Evolutionary conservation across 495 filamentous ascomycete species (phyloP).

Genomic region (Annulohypoxylon bovei): DNA sequence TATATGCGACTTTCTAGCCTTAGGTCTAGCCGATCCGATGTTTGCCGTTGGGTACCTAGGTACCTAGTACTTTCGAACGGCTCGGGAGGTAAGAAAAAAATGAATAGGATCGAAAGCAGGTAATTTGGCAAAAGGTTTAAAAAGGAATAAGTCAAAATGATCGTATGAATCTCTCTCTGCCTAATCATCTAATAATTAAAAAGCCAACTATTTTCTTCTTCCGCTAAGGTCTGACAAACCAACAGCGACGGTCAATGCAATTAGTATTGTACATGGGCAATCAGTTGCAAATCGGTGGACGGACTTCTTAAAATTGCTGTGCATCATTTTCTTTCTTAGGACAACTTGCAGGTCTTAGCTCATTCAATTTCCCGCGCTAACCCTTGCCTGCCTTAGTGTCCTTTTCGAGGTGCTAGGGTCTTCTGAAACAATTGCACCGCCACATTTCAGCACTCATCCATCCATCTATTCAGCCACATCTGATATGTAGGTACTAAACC

Average conservation of each 20-base stretch:
- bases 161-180: conserved; percentile 14
- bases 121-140: neutral
- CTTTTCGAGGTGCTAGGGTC: neutral
- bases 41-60: too few species aligned
- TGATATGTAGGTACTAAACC: neutral
- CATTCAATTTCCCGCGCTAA: conserved; percentile 12
- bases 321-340: conserved; percentile 4
- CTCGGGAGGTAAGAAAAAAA: neutral
- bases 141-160: too few species aligned
- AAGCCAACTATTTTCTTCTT: neutral
- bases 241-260: neutral
- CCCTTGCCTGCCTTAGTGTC: neutral
- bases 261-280: too few species aligned
- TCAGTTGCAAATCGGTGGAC: neutral
- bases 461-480: neutral
- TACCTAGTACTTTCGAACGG: too few species aligned
- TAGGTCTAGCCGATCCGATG: neutral
- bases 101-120: neutral
- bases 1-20: neutral
- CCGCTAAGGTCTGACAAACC: conserved; percentile 8
- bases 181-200: neutral
- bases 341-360: neutral
- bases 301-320: conserved; percentile 10
- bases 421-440: conserved; percentile 17
- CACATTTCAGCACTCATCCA: neutral